A percentile compares a stretch with the other conserved stretches of the same genome.
phyloP scores from a whole-genome alignment of 1,284 basidiomycete species.

The Ceratorhiza oryzae-sativae region DNA sequence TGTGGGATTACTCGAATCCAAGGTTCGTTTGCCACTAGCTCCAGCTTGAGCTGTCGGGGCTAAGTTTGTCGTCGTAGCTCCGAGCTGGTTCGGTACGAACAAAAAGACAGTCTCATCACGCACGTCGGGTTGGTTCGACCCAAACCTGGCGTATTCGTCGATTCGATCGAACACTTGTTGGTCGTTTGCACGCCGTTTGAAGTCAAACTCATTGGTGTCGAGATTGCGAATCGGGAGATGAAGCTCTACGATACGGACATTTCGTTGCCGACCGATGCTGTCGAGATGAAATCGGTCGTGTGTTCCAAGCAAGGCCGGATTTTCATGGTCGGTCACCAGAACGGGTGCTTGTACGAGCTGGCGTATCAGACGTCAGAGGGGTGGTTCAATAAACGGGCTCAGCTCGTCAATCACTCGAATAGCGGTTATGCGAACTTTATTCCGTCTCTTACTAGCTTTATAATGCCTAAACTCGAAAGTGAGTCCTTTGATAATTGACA shows the following conservation, averaged over 20 bases:
- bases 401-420: slow-evolving; percentile 72
- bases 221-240: slow-evolving; percentile 62
- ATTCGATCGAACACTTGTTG: slow-evolving; percentile 88
- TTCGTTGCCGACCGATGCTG: slow-evolving; percentile 70
- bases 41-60: background rate
- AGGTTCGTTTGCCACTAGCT: slow-evolving; percentile 47
- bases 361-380: slow-evolving; percentile 91
- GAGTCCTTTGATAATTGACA: slow-evolving; percentile 38
- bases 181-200: slow-evolving; percentile 89
- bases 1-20: slow-evolving; percentile 98
- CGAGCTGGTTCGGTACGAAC: slow-evolving; percentile 78
- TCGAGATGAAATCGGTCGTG: slow-evolving; percentile 84
- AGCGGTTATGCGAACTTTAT: slow-evolving; percentile 54
- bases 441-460: slow-evolving; percentile 62
- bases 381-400: slow-evolving; percentile 90
- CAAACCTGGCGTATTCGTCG: slow-evolving; percentile 84
- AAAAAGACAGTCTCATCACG: slow-evolving; percentile 90
- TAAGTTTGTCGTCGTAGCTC: background rate
- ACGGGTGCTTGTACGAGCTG: slow-evolving; percentile 91
- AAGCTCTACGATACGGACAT: slow-evolving; percentile 93
- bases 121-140: slow-evolving; percentile 85
- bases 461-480: slow-evolving; percentile 67
- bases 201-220: slow-evolving; percentile 86
- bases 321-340: slow-evolving; percentile 86
- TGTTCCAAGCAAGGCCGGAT: slow-evolving; percentile 86